Evolutionary conservation across 2,329 filamentous ascomycete genomes (phyloP).

Genomic region (Alternaria alternata): DNA sequence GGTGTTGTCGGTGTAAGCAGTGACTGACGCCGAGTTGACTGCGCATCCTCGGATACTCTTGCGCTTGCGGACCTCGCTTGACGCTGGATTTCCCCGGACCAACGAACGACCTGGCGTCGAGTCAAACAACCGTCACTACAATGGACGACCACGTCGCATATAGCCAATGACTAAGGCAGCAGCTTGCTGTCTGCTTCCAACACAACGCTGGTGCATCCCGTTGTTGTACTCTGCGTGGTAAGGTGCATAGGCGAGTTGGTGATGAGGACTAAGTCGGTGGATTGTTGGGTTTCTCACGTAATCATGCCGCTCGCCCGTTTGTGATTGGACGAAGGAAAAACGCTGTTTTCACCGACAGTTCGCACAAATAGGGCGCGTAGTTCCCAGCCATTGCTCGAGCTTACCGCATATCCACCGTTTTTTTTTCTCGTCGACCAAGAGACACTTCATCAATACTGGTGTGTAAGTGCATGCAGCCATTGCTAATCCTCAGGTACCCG

Average conservation of each 20-base stretch:
- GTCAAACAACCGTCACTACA: background rate
- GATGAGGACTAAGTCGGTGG: background rate
- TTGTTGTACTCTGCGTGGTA: background rate
- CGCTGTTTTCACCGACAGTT: conserved; percentile 16
- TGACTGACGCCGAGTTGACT: background rate
- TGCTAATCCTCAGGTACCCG: conserved; percentile 7
- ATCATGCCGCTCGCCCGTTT: conserved; percentile 1
- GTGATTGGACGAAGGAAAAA: conserved; percentile 11
- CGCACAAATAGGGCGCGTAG: conserved; percentile 12
- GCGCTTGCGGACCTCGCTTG: background rate
- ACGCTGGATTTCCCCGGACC: background rate
- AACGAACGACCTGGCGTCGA: background rate
- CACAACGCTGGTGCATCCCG: background rate
- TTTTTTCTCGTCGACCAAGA: background rate
- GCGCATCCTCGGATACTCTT: conserved; percentile 5
- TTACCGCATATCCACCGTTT: conserved; percentile 6
- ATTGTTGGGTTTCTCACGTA: conserved; percentile 12
- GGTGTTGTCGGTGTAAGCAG: background rate
- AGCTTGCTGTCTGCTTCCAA: background rate
- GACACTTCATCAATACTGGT: background rate
- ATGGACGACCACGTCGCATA: background rate
- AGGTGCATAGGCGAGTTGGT: background rate
- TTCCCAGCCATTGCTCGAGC: conserved; percentile 2
- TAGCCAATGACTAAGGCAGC: background rate
- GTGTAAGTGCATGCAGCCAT: conserved; percentile 6